Conservation (phyloP, 2,329 filamentous ascomycete species). For the Ophiostoma montium region DNA sequence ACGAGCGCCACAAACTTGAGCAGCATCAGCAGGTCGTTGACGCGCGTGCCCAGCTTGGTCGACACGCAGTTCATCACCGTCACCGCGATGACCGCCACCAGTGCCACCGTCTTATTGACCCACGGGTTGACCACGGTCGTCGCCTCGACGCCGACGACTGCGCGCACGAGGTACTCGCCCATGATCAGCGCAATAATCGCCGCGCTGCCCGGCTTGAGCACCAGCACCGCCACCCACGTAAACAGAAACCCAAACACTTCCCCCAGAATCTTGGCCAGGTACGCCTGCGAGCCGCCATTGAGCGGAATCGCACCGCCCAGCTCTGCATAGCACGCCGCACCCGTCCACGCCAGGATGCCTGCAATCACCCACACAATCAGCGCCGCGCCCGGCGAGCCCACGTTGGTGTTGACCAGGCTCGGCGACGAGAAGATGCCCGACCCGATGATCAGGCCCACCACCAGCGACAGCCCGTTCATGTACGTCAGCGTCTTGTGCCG, state of each 20-base stretch:
- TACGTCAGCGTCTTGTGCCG: slow-evolving; percentile 94
- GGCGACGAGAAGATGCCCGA: slow-evolving; percentile 52
- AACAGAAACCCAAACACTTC: slow-evolving; percentile 89
- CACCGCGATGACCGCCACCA: slow-evolving; percentile 60
- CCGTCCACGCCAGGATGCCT: slow-evolving; percentile 49
- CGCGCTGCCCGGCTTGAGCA: slow-evolving; percentile 82
- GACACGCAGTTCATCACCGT: slow-evolving; percentile 84
- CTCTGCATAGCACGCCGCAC: slow-evolving; percentile 59
- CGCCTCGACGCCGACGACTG: slow-evolving; percentile 69
- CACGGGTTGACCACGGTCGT: slow-evolving; percentile 57
- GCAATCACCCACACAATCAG: slow-evolving; percentile 47
- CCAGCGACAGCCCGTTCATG: slow-evolving; percentile 79
- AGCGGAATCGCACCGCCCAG: slow-evolving; percentile 89
- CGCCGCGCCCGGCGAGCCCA: slow-evolving; percentile 44
- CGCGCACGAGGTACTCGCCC: slow-evolving; percentile 89
- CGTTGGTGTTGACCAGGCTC: slow-evolving; percentile 47
- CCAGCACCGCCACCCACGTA: slow-evolving; percentile 88
- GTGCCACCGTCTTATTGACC: slow-evolving; percentile 79
- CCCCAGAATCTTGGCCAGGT: slow-evolving; percentile 90
- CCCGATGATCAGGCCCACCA: slow-evolving; percentile 88
- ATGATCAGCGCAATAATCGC: slow-evolving; percentile 97
- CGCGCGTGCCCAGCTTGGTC: slow-evolving; percentile 70
- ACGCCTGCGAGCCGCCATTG: slow-evolving; percentile 88
- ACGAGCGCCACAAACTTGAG: slow-evolving; percentile 86
- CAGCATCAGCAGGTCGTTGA: slow-evolving; percentile 92